Evolutionary conservation across 1,139 yeast species (phyloP).

Genomic region (Hyphopichia wangnamkhiaoensis): DNA sequence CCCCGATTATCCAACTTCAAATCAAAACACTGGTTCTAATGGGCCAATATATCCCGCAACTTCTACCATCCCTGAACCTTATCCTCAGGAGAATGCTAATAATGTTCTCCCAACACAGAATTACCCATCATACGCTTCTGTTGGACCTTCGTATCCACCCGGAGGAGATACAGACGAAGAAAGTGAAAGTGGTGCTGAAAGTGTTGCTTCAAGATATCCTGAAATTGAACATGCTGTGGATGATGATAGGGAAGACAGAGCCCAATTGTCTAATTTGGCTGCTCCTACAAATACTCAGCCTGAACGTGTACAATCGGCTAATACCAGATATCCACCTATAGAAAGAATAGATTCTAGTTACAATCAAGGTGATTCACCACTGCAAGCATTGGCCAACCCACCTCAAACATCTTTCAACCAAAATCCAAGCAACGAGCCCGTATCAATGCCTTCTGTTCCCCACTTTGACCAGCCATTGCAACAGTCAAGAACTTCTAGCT

Average conservation of each 20-base stretch:
- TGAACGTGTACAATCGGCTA: slow-evolving; percentile 10
- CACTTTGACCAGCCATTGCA: slow-evolving; percentile 1
- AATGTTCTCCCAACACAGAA: not conserved
- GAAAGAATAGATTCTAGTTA: slow-evolving; percentile 14
- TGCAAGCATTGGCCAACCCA: slow-evolving; percentile 4
- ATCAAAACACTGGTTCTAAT: not conserved
- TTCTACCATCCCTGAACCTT: too few relatives aligned
- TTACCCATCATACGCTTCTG: slow-evolving; percentile 1
- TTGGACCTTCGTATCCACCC: slow-evolving; percentile 7
- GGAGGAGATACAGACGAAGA: slow-evolving; percentile 7
- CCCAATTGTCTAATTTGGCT: not conserved
- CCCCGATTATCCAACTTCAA: not conserved
- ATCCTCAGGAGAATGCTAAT: not conserved
- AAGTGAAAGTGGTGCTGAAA: slow-evolving; percentile 4
- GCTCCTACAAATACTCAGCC: slow-evolving; percentile 1
- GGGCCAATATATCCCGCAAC: too few relatives aligned
- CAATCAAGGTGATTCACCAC: slow-evolving; percentile 1
- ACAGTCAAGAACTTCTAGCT: not conserved
- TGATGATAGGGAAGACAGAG: not conserved
- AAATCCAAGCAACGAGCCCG: slow-evolving; percentile 5
- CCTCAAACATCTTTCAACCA: slow-evolving; percentile 1
- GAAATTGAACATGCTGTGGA: not conserved
- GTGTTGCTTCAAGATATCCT: slow-evolving; percentile 5
- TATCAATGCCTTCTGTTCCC: slow-evolving; percentile 10
- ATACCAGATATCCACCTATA: slow-evolving; percentile 21